Conservation (phyloP, 2,329 filamentous ascomycete genomes). For the Beauveria varroae region DNA sequence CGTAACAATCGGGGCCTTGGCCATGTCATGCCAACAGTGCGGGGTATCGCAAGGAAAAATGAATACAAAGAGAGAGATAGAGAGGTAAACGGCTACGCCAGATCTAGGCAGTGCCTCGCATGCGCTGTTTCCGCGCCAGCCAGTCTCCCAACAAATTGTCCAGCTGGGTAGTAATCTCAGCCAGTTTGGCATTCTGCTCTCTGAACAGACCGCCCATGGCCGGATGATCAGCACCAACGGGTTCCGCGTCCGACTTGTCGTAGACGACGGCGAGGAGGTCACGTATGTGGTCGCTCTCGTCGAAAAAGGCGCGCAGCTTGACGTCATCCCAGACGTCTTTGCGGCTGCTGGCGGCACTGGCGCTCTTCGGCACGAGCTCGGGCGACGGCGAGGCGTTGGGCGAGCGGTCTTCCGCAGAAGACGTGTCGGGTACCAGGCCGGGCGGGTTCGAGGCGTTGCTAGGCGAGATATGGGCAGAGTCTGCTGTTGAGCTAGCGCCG, state of each 20-base stretch:
- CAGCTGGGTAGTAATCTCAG: constrained; percentile 80
- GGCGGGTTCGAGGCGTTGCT: constrained; percentile 46
- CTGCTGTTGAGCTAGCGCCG: constrained; percentile 32
- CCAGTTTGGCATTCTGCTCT: constrained; percentile 78
- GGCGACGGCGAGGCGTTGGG: constrained; percentile 60
- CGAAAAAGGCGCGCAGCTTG: constrained; percentile 80
- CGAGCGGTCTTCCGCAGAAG: constrained; percentile 59
- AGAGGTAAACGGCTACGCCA: neutral
- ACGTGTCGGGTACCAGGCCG: constrained; percentile 61
- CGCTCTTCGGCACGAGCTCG: constrained; percentile 43
- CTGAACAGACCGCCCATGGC: constrained; percentile 73
- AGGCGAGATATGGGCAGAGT: constrained; percentile 46
- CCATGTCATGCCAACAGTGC: constrained; percentile 4
- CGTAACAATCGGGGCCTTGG: neutral
- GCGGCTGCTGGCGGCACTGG: constrained; percentile 27
- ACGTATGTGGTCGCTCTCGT: constrained; percentile 79
- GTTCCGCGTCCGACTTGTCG: constrained; percentile 77
- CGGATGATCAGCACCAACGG: constrained; percentile 77
- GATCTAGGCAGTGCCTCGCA: constrained; percentile 35
- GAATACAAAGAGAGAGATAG: neutral
- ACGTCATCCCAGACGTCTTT: constrained; percentile 69
- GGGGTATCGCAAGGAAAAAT: constrained; percentile 4
- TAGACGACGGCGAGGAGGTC: constrained; percentile 89
- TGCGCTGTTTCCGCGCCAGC: constrained; percentile 63
- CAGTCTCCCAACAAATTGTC: constrained; percentile 81